Evolutionary conservation across 1,139 yeast species (phyloP).

Genomic region (Tardiomyces depauwii): DNA sequence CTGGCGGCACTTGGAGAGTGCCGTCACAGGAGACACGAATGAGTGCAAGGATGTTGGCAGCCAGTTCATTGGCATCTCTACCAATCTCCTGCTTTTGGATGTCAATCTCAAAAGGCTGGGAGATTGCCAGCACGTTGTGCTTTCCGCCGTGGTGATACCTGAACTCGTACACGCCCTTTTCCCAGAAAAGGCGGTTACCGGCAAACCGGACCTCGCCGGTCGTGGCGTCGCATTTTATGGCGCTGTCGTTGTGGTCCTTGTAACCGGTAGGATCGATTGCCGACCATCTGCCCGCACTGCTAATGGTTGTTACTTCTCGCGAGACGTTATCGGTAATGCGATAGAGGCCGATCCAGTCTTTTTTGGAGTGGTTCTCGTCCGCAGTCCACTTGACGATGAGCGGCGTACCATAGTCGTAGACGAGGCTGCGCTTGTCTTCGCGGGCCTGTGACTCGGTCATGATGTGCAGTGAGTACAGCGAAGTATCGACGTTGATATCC

Average conservation of each 20-base stretch:
- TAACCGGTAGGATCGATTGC: conserved; percentile 33
- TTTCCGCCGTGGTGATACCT: conserved; percentile 61
- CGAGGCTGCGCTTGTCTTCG: neutral
- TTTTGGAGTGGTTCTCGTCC: conserved; percentile 33
- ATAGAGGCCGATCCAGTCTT: conserved; percentile 77
- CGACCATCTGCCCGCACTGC: conserved; percentile 66
- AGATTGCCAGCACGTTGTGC: conserved; percentile 59
- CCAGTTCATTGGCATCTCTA: conserved; percentile 24
- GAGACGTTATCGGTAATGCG: conserved; percentile 52
- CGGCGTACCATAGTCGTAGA: conserved; percentile 32
- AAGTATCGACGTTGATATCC: conserved; percentile 15
- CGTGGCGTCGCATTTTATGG: conserved; percentile 17
- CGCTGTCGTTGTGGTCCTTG: conserved; percentile 15
- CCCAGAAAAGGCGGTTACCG: conserved; percentile 47
- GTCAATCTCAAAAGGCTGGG: conserved; percentile 60
- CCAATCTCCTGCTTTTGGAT: conserved; percentile 29
- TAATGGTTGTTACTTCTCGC: conserved; percentile 45
- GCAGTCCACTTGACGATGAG: conserved; percentile 47
- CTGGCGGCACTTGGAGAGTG: conserved; percentile 13
- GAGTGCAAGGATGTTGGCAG: conserved; percentile 15
- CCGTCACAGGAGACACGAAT: conserved; percentile 16
- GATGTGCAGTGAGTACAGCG: conserved; percentile 17
- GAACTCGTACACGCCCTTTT: conserved; percentile 64
- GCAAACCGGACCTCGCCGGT: conserved; percentile 44
- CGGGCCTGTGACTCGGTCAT: neutral